Evolutionary conservation across 495 filamentous ascomycete genomes (phyloP), one percentile per base, ranked within the genome.

Genomic region (Penicillium canescens): DNA sequence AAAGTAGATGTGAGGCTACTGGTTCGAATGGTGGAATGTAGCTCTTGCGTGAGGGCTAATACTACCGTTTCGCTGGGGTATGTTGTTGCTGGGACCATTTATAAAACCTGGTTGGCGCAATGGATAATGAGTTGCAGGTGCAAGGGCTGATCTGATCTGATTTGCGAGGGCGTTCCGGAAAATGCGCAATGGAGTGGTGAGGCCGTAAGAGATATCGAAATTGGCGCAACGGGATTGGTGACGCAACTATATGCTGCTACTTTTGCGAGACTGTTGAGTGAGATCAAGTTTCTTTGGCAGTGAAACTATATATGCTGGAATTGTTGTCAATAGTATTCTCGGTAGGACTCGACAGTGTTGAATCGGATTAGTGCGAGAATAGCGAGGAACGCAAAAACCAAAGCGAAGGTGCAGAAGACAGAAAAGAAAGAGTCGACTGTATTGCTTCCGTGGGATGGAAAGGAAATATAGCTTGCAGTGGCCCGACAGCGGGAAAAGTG

Each of bases 241-340:
- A 55, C 10, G 41, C 42, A 50, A 45, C 47, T 59, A 59, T 39
- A 31, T 38, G 56, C 31, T 46, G 56, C 56, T 59, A 59, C 56
- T 59, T 47, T 39, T 35, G 42, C 50, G 24, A 53, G 24, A 47
- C 16, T 54, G 45, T 35, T 57, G 48, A 48, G 45, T 42, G 41
- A 37, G 21, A 55, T 38, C 42, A 51, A 55, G 47, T 55, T 50
- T 55, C 47, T 59, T 52, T 54, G 48, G 7, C 46, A 23, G 7
- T 48, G 52, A 46, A 52, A 59, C 56, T 59, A 59, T 59, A n/a
- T 44, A 54, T 40, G n/a, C 26, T 26, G 13, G 13, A 28, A 23
- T 18, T 41, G 26, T 34, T n/a, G 46, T 40, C 26, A 33, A 42
- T 36, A 35, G 35, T 14, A 43, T 43, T 39, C 7, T 16, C 13